Percentiles rank a stretch among this genome's conserved stretches.
Conservation (phyloP, 129 eudicot species). For the Centella asiatica region DNA sequence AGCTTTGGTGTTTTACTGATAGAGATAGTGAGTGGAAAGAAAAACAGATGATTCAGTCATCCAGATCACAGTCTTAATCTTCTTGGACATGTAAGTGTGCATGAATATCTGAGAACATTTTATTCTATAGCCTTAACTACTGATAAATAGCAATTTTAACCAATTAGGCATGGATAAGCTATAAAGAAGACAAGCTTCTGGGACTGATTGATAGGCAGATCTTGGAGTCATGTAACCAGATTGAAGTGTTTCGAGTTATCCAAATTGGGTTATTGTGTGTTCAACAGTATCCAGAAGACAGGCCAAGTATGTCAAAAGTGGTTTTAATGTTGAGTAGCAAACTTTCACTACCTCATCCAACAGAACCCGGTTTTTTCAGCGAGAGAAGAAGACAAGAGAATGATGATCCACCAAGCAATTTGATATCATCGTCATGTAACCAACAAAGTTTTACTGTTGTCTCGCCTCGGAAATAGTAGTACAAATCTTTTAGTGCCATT, state of each 20-base stretch:
- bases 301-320: constrained; percentile 5
- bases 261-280: constrained; percentile 1
- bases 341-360: background rate
- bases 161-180: background rate
- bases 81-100: constrained; percentile 6
- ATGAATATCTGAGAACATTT: background rate
- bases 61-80: constrained; percentile 8
- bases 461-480: background rate
- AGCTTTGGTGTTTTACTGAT: constrained; percentile 1
- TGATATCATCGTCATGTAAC: background rate
- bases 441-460: background rate
- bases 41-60: constrained; percentile 4
- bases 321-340: background rate
- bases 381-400: background rate
- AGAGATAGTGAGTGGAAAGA: background rate
- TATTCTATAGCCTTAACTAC: background rate
- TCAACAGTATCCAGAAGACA: background rate
- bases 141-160: background rate
- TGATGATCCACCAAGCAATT: background rate
- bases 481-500: background rate
- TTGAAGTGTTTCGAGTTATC: background rate
- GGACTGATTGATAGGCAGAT: background rate
- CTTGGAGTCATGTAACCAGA: background rate
- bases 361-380: background rate
- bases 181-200: constrained; percentile 1